A percentile compares a stretch with the other conserved stretches of the same genome.
Evolutionary conservation across 352 stramenopile species (phyloP).

Genomic region (Aphanomyces stellatus): DNA sequence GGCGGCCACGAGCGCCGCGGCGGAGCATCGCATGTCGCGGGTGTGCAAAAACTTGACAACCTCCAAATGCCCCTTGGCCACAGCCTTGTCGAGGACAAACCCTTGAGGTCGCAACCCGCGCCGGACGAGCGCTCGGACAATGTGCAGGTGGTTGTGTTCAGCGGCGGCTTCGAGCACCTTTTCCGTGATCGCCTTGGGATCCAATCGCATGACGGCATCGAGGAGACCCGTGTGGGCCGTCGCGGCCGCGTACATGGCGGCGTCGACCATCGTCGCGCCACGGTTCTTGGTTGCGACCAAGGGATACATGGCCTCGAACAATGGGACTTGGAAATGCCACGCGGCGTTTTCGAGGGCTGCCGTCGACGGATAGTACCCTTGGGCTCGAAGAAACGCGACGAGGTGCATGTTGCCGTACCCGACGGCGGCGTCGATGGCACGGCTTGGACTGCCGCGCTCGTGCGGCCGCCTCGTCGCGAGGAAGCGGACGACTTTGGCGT

Average conservation of each 20-base stretch:
- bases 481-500: slow-evolving; percentile 23
- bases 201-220: background rate
- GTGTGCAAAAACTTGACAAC: slow-evolving; percentile 17
- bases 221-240: background rate
- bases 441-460: background rate
- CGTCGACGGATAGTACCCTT: background rate
- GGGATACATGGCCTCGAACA: background rate
- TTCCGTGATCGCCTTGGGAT: background rate
- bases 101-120: background rate
- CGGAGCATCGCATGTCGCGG: background rate
- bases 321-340: background rate
- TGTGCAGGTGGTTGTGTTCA: background rate
- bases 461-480: background rate
- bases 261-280: background rate
- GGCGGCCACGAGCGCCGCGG: slow-evolving; percentile 1
- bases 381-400: background rate
- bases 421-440: background rate
- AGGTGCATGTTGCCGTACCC: background rate
- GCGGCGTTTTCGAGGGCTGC: background rate
- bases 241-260: background rate
- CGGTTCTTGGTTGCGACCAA: background rate
- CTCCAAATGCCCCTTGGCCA: background rate
- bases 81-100: background rate
- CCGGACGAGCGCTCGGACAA: background rate
- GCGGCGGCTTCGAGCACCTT: background rate